Percentiles rank a stretch among this genome's conserved stretches.
These are phyloP conservation scores for Candida succiphila DNA, from an alignment of 805 yeast species.

Conservation along the genomic window DNA sequence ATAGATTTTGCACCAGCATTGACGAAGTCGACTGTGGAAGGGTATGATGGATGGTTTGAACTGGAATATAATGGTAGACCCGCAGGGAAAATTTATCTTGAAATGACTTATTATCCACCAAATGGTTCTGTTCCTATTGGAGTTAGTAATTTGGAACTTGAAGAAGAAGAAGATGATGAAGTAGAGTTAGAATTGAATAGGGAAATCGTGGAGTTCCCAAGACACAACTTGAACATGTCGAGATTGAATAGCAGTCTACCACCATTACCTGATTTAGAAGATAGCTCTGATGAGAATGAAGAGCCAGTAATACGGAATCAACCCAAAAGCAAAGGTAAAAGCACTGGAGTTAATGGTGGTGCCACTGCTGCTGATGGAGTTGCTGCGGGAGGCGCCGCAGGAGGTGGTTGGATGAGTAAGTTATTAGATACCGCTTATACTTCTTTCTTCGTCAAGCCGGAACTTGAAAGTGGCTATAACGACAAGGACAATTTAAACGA, in stretches of 20 bases:
- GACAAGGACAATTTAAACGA: conserved; percentile 4
- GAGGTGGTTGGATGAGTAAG: conserved; percentile 11
- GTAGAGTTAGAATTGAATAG: background rate
- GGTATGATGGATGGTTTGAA: conserved; percentile 80
- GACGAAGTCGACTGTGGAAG: conserved; percentile 55
- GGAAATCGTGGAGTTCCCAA: background rate
- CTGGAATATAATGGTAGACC: conserved; percentile 56
- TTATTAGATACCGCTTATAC: conserved; percentile 9
- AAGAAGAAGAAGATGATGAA: background rate
- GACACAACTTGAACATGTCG: background rate
- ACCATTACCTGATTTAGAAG: conserved; percentile 8
- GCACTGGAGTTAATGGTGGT: too few relatives aligned
- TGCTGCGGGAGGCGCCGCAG: background rate
- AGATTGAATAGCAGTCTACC: conserved; percentile 5
- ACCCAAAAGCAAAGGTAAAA: too few relatives aligned
- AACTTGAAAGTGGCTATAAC: background rate
- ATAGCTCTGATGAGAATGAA: conserved; percentile 1
- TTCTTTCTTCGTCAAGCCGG: conserved; percentile 10
- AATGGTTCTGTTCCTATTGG: conserved; percentile 19
- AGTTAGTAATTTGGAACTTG: background rate
- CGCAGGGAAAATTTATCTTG: conserved; percentile 85
- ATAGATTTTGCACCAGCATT: conserved; percentile 72
- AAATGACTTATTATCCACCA: conserved; percentile 81
- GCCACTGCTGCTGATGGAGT: too few relatives aligned
- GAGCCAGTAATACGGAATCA: too few relatives aligned